Evolutionary conservation across 176 grass and related monocot species (phyloP), one percentile per base, ranked within the genome.

Genomic region (Triticum aestivum): DNA sequence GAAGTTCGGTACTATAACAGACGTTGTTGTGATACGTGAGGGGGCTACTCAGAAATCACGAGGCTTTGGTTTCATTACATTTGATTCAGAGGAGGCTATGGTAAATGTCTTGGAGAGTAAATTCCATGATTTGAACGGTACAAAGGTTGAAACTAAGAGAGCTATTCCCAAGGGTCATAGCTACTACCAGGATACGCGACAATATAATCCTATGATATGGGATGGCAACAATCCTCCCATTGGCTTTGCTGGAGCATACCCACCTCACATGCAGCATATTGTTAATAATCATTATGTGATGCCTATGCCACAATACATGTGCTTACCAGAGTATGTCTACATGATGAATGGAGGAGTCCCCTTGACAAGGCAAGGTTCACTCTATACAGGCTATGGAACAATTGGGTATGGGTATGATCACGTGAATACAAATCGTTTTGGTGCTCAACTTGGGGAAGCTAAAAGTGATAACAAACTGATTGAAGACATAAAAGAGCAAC

Each of bases 51-150:
- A 83, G 23, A 87, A 41, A 58, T 56, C 92, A 1, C 69, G 79
- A 2, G 92, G 92, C 0, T 97, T 95, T 89, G 95, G 95, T 1
- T 97, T 97, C 44, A 75, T 97, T 13, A 91, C 82, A 10, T 94
- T 97, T 67, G 74, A 88, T 75, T 90, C 79, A 0, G 39, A 89
- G 0, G 89, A 93, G 56, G 84, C 87, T 23, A 66, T 78, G 5
- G 6, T 11, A 7, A 88, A 89, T 61, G 87, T 93, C 24, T 54
- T 94, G 59, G n/a, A 93, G 59, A 83, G 61, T 2, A 71, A 47
- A 12, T 91, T 88, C 29, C 88, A 94, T 71, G 47, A 90, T 21
- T 73, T 97, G 41, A 90, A 93, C 56, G 95, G 88, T 12, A 89
- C 37, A 14, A 62, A 37, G 2, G 84, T 90, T 11, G 88, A 94